These are phyloP conservation scores for Gigaspora rosea DNA, from an alignment of 192 early-diverging fungal genomes.

Conservation along the genomic window DNA sequence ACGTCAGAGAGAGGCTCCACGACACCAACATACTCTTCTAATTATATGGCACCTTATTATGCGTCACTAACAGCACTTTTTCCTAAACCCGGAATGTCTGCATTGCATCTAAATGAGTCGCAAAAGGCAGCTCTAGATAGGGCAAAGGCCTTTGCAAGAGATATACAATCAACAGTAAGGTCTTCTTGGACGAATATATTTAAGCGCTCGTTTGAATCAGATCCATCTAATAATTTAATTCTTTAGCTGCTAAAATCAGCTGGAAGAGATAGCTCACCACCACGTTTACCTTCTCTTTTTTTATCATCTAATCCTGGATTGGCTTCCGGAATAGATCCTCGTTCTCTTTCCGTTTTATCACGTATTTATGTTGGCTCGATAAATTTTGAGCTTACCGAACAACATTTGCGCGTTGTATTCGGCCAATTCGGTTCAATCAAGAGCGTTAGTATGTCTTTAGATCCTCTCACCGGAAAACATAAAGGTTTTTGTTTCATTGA, in stretches of 20 bases:
- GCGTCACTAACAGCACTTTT: background rate
- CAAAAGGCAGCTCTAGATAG: conserved; percentile 34
- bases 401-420: conserved; percentile 77
- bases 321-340: conserved; percentile 39
- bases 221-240: background rate
- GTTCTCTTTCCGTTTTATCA: conserved; percentile 38
- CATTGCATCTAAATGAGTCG: conserved; percentile 32
- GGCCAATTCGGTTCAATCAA: conserved; percentile 76
- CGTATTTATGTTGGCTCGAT: conserved; percentile 83
- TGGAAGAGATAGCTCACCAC: conserved; percentile 25
- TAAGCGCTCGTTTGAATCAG: background rate
- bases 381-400: conserved; percentile 81
- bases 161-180: conserved; percentile 35
- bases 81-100: conserved; percentile 7
- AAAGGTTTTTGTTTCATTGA: conserved; percentile 92
- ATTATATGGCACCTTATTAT: background rate
- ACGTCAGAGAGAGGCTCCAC: background rate
- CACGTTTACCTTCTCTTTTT: conserved; percentile 26
- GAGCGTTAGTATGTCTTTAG: conserved; percentile 78
- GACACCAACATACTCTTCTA: background rate
- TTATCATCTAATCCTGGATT: conserved; percentile 33
- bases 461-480: conserved; percentile 74
- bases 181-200: background rate
- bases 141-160: conserved; percentile 34
- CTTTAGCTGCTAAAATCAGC: conserved; percentile 31